Evolutionary conservation across 257 asterid genomes (phyloP).

Genomic region (Solanum pimpinellifolium): DNA sequence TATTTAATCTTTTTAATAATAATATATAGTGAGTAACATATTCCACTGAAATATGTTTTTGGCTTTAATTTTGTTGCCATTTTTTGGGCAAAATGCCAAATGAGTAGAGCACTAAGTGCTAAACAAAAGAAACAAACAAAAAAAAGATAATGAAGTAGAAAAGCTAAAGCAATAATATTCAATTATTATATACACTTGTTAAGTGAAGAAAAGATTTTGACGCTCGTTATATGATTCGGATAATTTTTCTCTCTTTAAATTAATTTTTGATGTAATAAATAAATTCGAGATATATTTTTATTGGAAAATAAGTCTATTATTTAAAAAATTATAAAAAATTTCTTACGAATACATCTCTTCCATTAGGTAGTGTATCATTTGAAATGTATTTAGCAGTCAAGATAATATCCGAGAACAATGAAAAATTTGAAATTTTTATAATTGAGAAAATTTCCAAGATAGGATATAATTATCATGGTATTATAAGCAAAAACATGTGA

Average conservation of each 20-base stretch:
- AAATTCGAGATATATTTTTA: too few relatives aligned
- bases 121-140: neutral
- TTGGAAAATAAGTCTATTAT: too few relatives aligned
- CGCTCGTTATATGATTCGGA: too few relatives aligned
- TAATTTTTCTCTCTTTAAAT: too few relatives aligned
- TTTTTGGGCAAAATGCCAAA: neutral
- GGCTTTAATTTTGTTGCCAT: neutral
- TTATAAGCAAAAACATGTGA: neutral
- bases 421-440: too few relatives aligned
- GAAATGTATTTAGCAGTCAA: neutral
- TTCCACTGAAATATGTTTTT: neutral
- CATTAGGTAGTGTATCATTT: neutral
- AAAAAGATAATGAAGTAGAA: neutral
- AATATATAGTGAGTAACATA: neutral
- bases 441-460: rapidly evolving
- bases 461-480: neutral
- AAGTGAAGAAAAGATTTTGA: too few relatives aligned
- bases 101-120: neutral
- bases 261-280: too few relatives aligned
- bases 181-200: neutral
- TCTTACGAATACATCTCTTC: neutral
- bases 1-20: neutral
- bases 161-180: neutral
- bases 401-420: too few relatives aligned
- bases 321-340: too few relatives aligned